phyloP scores from a whole-genome alignment of 192 early-diverging fungal genomes.

The Coemansia sp. region DNA sequence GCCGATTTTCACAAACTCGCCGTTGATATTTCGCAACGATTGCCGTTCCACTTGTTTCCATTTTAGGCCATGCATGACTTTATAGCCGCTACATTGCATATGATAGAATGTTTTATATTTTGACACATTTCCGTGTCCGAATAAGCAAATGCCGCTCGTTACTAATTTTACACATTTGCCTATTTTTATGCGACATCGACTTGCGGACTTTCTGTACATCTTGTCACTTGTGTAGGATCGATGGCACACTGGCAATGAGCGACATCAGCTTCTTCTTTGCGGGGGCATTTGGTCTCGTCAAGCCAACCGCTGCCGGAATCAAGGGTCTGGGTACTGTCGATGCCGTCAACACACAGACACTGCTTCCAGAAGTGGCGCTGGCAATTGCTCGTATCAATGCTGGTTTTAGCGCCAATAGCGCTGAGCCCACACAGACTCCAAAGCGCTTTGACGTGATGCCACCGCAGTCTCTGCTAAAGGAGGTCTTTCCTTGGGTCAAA shows the following conservation, averaged over 20 bases:
- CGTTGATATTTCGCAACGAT: background rate
- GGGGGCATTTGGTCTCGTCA: constrained; percentile 29
- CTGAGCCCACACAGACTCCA: constrained; percentile 10
- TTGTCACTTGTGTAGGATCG: constrained; percentile 27
- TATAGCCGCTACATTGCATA: background rate
- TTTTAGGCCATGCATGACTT: background rate
- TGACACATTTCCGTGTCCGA: background rate
- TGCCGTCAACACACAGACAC: constrained; percentile 14
- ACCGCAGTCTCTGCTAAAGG: constrained; percentile 31
- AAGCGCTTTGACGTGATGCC: constrained; percentile 32
- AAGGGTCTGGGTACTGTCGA: constrained; percentile 39
- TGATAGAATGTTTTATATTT: background rate
- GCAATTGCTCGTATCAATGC: constrained; percentile 37
- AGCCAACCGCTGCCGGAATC: constrained; percentile 28
- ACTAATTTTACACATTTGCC: constrained; percentile 7
- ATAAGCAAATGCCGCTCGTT: background rate
- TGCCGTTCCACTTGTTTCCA: background rate
- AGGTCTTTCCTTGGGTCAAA: constrained; percentile 47
- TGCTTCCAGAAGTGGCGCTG: constrained; percentile 25
- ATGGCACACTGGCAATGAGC: constrained; percentile 32
- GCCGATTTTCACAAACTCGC: background rate
- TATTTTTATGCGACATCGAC: background rate
- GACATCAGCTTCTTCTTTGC: constrained; percentile 45
- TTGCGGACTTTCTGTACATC: constrained; percentile 10
- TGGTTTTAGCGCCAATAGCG: constrained; percentile 13